Evolutionary conservation across 768 basidiomycete species (phyloP), one percentile per base, ranked within the genome.

Genomic region (Collybia mongolica): DNA sequence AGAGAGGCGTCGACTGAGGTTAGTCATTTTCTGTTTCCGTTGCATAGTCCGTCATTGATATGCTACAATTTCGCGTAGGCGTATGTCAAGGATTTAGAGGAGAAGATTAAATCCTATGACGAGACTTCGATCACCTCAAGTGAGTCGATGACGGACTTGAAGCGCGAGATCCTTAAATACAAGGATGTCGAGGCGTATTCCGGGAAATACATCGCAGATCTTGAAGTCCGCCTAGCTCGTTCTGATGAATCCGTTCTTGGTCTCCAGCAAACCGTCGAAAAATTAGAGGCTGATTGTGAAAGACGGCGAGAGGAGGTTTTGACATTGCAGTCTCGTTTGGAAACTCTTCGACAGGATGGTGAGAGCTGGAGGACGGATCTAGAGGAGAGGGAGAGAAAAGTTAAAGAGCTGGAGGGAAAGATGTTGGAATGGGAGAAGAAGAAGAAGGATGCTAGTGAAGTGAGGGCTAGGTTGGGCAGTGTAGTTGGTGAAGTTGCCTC

Each of bases 1-100:
- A 75, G 95, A 48, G 97, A 98, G 66, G 79, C 85, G 5, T 90
- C 92, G 2, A 94, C 92, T 19, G 96, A 99, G 81, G 93, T 91
- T 61, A 61, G 79, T 65, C 18, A 45, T 38, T 32, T 9, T 12
- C 32, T 11, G 4, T 32, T 12, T 12, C 7, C 24, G 24, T 44
- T 11, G 22, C 19, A 50, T 39, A 24, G 48, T 11, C 24, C 28
- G 7, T 22, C 15, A 23, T 44, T 18, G 32, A 44, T 66, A 55
- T 51, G 60, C 36, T 54, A 46, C 28, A 47, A 48, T 17, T n/a
- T 45, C 44, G 28, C 55, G 23, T 62, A 96, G 93, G 88, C 88
- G 1, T 98, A 98, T 65, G 85, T 98, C 39, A 89, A 83, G 23
- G 95, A 98, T 64, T 75, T 98, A 26, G 96, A 99, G 67, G 85